Conservation (phyloP, 139 green algal genomes). For the Chlamydomonas applanata region DNA sequence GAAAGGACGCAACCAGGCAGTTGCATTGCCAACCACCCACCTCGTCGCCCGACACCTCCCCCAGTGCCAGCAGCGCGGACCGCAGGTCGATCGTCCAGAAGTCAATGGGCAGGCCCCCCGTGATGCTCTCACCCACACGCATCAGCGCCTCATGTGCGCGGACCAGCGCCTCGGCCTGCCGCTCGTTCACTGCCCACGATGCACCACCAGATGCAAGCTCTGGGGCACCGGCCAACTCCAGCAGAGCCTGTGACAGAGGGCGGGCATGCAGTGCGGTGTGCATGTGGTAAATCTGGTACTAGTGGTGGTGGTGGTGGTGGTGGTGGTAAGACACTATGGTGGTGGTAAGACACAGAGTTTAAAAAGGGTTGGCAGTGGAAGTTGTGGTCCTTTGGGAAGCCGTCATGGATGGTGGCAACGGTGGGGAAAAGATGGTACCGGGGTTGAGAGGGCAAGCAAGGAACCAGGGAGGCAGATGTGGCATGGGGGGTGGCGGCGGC, state of each 20-base stretch:
- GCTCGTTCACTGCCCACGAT: constrained; percentile 89
- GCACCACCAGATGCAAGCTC: constrained; percentile 64
- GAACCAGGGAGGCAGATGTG: neutral
- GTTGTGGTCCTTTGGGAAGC: too few relatives aligned
- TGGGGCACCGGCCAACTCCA: constrained; percentile 34
- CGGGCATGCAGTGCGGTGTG: neutral
- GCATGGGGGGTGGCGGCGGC: too few relatives aligned
- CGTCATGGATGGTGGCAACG: too few relatives aligned
- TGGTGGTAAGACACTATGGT: too few relatives aligned
- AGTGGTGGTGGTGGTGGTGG: too few relatives aligned
- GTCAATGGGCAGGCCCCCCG: constrained; percentile 77
- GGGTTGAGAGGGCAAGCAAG: too few relatives aligned
- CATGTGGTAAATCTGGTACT: too few relatives aligned
- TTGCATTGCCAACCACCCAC: constrained; percentile 8
- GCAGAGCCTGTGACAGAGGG: constrained; percentile 9
- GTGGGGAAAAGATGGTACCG: too few relatives aligned
- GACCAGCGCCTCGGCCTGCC: constrained; percentile 86
- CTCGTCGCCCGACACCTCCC: constrained; percentile 86
- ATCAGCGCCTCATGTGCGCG: constrained; percentile 59
- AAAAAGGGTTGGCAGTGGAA: too few relatives aligned
- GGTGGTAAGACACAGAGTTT: too few relatives aligned
- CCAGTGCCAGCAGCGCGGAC: constrained; percentile 79
- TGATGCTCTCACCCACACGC: constrained; percentile 5
- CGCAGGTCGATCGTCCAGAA: constrained; percentile 97
- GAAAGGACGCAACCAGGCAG: too few relatives aligned